Evolutionary conservation across 805 yeast genomes (phyloP).

Genomic region (Teunomyces aglyptinius): DNA sequence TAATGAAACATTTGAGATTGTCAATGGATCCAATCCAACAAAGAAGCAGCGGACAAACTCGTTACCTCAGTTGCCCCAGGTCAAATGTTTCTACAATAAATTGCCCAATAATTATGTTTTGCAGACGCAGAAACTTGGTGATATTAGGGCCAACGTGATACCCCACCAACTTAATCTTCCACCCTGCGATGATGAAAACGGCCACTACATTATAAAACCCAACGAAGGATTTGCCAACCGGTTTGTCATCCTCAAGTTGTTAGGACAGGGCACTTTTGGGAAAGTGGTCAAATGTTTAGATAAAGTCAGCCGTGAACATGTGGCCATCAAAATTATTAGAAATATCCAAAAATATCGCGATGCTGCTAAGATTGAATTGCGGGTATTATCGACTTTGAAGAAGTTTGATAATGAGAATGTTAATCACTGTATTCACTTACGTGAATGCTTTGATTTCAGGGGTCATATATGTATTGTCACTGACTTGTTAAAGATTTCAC

Average conservation of each 20-base stretch:
- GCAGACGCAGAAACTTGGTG: slow-evolving; percentile 39
- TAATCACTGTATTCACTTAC: slow-evolving; percentile 79
- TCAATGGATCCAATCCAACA: slow-evolving; percentile 8
- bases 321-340: slow-evolving; percentile 90
- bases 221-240: slow-evolving; percentile 71
- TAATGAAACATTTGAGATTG: slow-evolving; percentile 13
- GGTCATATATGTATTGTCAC: slow-evolving; percentile 95
- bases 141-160: slow-evolving; percentile 37
- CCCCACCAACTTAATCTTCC: slow-evolving; percentile 29
- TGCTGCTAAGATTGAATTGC: slow-evolving; percentile 88
- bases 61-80: slow-evolving; percentile 46
- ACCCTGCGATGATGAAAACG: slow-evolving; percentile 66
- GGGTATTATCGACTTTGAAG: slow-evolving; percentile 74
- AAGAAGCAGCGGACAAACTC: slow-evolving; percentile 44
- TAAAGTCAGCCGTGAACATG: slow-evolving; percentile 51
- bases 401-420: slow-evolving; percentile 64
- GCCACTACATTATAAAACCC: slow-evolving; percentile 64
- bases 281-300: slow-evolving; percentile 86
- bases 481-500: slow-evolving; percentile 76
- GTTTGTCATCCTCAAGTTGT: slow-evolving; percentile 60
- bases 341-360: slow-evolving; percentile 93
- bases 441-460: slow-evolving; percentile 88
- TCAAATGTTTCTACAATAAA: slow-evolving; percentile 39
- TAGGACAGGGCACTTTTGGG: slow-evolving; percentile 94
- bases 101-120: slow-evolving; percentile 35